Evolutionary conservation across 1,284 basidiomycete genomes (phyloP), one percentile per base, ranked within the genome.

Genomic region (Sphaerobolus stellatus): DNA sequence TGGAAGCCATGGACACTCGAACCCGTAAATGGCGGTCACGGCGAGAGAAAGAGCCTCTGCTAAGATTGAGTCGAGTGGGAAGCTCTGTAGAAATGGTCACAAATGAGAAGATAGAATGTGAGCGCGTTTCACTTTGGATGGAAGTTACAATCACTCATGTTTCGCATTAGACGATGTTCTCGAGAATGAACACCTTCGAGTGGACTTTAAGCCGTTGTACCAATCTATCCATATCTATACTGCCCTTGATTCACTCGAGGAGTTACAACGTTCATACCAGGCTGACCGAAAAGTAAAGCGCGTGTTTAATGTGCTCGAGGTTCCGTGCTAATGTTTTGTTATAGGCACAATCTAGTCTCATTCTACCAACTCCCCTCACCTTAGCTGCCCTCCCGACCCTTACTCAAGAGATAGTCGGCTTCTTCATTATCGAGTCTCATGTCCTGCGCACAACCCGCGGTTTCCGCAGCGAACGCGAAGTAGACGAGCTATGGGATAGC

Each of bases 221-320:
- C 92, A 98, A 72, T 97, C 93, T 67, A 96, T 99, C 48, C 96
- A 98, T 65, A 99, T 98, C 59, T 95, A 99, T 71, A 88, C 92
- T 56, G 86, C 94, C 4, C 77, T 99, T 14, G 92, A 96, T 66
- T 86, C 88, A 14, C 80, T 95, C 20, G 87, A 92, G 50, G 94
- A 98, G 62, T 79, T 99, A 16, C 92, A 94, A 58, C 82, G 81
- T 47, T 95, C 88, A 45, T 99, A 98, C 66, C 95, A 99, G 71
- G 92, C 92, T 34, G 97, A 99, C 69, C 83, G 97, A 61, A 92
- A 94, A 75, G 94, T 88, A 64, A n/a, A 43, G 75, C 56, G n/a
- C 7, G 16, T 13, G 16, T 9, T 56, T 45, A 22, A n/a, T 24
- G 16, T 31, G 5, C 40, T 29, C 22, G 45, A 8, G 5, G 2